Conservation (phyloP, 2,329 filamentous ascomycete genomes). For the Neonectria punicea region DNA sequence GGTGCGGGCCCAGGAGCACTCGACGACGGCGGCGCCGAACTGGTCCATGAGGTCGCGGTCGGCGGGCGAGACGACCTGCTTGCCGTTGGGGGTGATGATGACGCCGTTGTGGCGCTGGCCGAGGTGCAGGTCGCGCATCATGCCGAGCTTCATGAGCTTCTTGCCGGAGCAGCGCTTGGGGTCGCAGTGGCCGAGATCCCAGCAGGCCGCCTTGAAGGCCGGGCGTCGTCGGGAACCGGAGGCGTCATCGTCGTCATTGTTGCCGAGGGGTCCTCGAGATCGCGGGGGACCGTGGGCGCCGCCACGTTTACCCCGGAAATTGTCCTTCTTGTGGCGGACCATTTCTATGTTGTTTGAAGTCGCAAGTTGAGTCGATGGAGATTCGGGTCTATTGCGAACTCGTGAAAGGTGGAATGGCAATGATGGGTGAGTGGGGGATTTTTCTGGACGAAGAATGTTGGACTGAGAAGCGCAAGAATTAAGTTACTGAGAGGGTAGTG, state of each 20-base stretch:
- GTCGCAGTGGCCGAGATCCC: slow-evolving; percentile 98
- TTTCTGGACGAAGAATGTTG: neutral
- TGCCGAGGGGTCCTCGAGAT: slow-evolving; percentile 59
- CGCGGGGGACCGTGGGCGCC: slow-evolving; percentile 67
- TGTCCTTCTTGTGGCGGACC: slow-evolving; percentile 97
- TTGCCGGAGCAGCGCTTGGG: slow-evolving; percentile 97
- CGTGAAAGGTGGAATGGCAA: neutral
- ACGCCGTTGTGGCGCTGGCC: slow-evolving; percentile 93
- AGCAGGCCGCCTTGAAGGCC: slow-evolving; percentile 91
- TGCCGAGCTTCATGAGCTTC: slow-evolving; percentile 87
- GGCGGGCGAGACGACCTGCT: slow-evolving; percentile 82
- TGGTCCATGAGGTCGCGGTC: slow-evolving; percentile 85
- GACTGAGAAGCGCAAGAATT: neutral
- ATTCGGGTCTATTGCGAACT: neutral
- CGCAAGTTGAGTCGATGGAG: neutral
- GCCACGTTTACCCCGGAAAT: slow-evolving; percentile 78
- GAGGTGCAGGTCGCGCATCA: slow-evolving; percentile 92
- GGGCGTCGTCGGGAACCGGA: slow-evolving; percentile 54
- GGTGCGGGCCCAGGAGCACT: slow-evolving; percentile 95
- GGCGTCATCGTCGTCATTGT: slow-evolving; percentile 52
- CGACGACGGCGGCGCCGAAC: slow-evolving; percentile 93
- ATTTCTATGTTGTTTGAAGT: slow-evolving; percentile 57
- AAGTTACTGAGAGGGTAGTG: neutral
- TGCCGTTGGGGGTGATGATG: slow-evolving; percentile 95
- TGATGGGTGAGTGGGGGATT: neutral